Evolutionary conservation across 2,329 filamentous ascomycete genomes (phyloP), one percentile per base, ranked within the genome.

Genomic region (Dryadomyces sulphureus): DNA sequence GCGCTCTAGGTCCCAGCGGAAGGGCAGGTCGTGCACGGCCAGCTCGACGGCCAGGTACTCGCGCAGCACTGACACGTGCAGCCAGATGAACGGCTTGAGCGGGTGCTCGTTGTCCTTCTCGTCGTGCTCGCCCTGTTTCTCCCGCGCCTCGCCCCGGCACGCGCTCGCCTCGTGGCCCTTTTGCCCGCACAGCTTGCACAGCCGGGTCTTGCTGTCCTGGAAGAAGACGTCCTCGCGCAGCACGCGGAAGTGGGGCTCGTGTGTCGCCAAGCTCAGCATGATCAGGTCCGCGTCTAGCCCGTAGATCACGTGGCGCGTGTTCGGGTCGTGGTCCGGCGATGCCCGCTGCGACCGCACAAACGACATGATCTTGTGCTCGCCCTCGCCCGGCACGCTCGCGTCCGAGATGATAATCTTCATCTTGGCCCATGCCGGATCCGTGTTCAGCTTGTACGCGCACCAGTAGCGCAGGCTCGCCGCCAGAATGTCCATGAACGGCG

Each of bases 361-460:
- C 55, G 92, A 81, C 92, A 98, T 98, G 59, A 98, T 96, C 65
- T 98, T 98, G 64, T 98, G 92, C 67, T 98, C 92, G 60, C 92
- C 92, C 66, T 98, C 92, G 59, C 92, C 92, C 46, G 92, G 92
- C 35, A 98, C 89, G 36, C 90, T 95, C 45, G 92, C 90, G 69
- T 98, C 92, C 8, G 92, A 98, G 54, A 98, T 96, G 63, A 98
- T 93, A 62, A 98, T 77, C 71, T 98, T 98, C 62, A 95, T 71
- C 61, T 88, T 88, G 51, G 84, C 85, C 93, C 93, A 98, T 43
- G 82, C 86, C 27, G 90, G 88, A 62, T 98, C 92, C 22, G 87
- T 95, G 63, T 93, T 96, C 54, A 96, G 76, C 66, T 98, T 98
- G 68, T 95, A 96, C 45, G 90, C 81, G 60, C 87, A 87, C 92